Evolutionary conservation across 106 monocot species (phyloP).

Genomic region (Platanthera guangdongensis): DNA sequence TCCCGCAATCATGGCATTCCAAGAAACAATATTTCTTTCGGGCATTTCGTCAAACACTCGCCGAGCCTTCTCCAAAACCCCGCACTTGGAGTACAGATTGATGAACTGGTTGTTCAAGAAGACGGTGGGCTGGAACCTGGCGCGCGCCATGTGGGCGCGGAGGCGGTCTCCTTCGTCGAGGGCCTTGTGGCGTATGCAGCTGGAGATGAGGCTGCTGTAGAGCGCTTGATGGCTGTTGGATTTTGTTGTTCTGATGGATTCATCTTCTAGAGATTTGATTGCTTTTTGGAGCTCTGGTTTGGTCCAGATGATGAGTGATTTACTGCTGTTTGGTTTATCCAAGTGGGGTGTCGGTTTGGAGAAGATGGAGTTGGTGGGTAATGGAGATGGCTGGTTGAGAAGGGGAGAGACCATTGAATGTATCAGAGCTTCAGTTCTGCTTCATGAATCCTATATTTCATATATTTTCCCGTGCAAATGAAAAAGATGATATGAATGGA

Average conservation of each 20-base stretch:
- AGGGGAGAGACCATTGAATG: background rate
- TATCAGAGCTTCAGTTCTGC: background rate
- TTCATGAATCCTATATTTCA: background rate
- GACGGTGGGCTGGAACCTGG: conserved; percentile 16
- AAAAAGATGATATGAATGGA: background rate
- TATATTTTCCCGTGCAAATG: background rate
- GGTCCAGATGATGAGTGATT: background rate
- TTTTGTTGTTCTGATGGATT: background rate
- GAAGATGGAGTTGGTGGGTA: background rate
- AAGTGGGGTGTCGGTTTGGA: background rate
- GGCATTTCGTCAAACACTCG: conserved; percentile 39
- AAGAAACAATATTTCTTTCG: conserved; percentile 24
- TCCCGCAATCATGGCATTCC: conserved; percentile 44
- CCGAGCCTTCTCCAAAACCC: conserved; percentile 22
- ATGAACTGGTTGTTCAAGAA: conserved; percentile 48
- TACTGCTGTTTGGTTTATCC: background rate
- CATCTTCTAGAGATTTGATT: conserved; percentile 14
- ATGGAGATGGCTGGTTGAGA: background rate
- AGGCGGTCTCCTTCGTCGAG: conserved; percentile 22
- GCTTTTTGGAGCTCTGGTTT: conserved; percentile 10
- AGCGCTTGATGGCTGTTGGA: conserved; percentile 5
- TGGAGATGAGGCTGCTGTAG: conserved; percentile 32
- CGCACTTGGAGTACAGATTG: conserved; percentile 23
- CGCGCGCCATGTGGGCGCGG: conserved; percentile 16
- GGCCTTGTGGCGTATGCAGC: conserved; percentile 26